Base-by-base conservation (phyloP, 2,329 filamentous ascomycete genomes). In the Sclerotinia sclerotiorum region DNA sequence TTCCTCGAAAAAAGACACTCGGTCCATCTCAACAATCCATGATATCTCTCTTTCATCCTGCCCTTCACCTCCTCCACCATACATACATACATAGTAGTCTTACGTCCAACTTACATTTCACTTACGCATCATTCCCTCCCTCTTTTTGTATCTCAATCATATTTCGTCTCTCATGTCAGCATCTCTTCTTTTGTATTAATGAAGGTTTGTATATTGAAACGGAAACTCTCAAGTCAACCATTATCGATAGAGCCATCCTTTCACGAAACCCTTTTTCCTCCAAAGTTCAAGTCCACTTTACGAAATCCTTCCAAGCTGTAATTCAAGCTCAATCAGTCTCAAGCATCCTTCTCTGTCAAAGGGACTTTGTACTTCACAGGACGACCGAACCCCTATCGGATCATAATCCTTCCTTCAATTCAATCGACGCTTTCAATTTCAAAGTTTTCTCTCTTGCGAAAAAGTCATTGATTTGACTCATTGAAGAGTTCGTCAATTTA, bases 381-480 rank as follows among this genome's bases (percentile, higher is more conserved):
- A 70, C 70, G 72, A 75, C 73, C 72, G 65, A 75, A 71, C 70
- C 73, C 71, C 62, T 69, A 73, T 76, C 74, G 74, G 74, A 67
- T 69, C 69, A 71, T 68, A 68, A 46, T 62, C 70, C 71, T 68
- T 69, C 70, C 70, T 74, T 76, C 74, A 65, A 58, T 63, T 65
- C 67, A 70, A 72, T 67, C 69, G 61, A 63, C 67, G 57, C 10
- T 52, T 60, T 57, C 67, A 68, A 61, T 55, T 35, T 55, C n/a
- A 24, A 56, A 62, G 13, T 27, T 52, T 46, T 60, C 15, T 57
- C 56, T 63, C 48, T 52, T 62, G 54, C 54, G 29, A 21, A 55
- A 39, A 62, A 52, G 71, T 71, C 70, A 74, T 73, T 72, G 72
- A 72, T 68, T 72, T 69, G 69, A 72, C 69, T 24, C 69, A 64